Conservation (phyloP, 2,329 filamentous ascomycete genomes). For the Alternaria infectoria region DNA sequence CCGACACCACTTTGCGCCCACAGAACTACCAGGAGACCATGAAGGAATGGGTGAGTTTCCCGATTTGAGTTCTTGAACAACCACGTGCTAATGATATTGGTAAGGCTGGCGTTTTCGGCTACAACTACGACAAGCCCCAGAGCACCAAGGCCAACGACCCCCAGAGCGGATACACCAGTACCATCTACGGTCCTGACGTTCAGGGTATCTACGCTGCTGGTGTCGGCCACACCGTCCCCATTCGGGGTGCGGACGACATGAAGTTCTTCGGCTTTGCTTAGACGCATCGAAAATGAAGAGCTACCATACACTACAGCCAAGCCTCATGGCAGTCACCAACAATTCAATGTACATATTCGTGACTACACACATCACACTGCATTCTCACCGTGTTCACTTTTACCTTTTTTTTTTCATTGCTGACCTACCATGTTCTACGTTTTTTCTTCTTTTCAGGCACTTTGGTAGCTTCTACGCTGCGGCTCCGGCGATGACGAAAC, state of each 20-base stretch:
- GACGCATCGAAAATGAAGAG: not conserved
- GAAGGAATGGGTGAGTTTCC: slow-evolving; percentile 35
- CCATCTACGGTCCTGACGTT: slow-evolving; percentile 35
- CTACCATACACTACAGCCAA: not conserved
- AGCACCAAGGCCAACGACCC: slow-evolving; percentile 39
- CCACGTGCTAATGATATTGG: not conserved
- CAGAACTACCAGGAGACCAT: slow-evolving; percentile 64
- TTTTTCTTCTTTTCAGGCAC: not conserved
- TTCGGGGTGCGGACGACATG: slow-evolving; percentile 44
- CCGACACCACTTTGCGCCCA: slow-evolving; percentile 57
- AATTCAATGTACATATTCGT: not conserved
- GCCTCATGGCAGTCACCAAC: not conserved
- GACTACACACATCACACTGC: not conserved
- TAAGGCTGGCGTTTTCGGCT: slow-evolving; percentile 37
- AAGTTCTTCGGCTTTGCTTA: slow-evolving; percentile 42
- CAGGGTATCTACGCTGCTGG: slow-evolving; percentile 45
- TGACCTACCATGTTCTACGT: not conserved
- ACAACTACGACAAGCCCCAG: slow-evolving; percentile 41
- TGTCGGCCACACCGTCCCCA: slow-evolving; percentile 45
- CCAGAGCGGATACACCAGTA: slow-evolving; percentile 41
- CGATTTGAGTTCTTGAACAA: no score
- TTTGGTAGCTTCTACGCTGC: not conserved
- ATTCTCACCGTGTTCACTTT: not conserved
- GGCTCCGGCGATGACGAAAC: not conserved
- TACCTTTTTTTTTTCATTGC: not conserved